These are phyloP conservation scores for Umbellularia californica DNA, from an alignment of 164 flowering plant species.

Conservation along the genomic window DNA sequence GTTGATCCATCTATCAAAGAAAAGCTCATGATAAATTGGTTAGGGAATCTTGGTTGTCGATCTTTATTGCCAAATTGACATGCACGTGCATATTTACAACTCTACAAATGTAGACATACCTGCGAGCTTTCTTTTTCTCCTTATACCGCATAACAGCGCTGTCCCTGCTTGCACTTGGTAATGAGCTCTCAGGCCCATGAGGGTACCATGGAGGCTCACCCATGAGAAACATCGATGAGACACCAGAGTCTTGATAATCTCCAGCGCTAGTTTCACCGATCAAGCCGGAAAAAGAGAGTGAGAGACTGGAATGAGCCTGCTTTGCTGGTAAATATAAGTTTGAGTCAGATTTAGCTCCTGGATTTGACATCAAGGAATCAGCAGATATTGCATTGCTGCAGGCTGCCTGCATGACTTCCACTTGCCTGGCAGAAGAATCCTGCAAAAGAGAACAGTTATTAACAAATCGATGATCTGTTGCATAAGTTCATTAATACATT, in stretches of 20 bases:
- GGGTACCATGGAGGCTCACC: constrained; percentile 81
- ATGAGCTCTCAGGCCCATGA: constrained; percentile 40
- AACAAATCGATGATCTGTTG: not conserved
- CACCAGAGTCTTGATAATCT: constrained; percentile 79
- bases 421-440: constrained; percentile 48
- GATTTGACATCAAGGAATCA: constrained; percentile 51
- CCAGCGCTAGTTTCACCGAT: constrained; percentile 58
- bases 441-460: constrained; percentile 15
- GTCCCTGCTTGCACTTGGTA: constrained; percentile 45
- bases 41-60: too few relatives aligned
- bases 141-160: constrained; percentile 79
- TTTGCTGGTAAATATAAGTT: constrained; percentile 37
- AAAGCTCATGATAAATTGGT: too few relatives aligned
- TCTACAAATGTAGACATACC: constrained; percentile 35
- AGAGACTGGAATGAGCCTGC: constrained; percentile 51
- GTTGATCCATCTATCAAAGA: too few relatives aligned
- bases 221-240: constrained; percentile 52
- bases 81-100: not conserved
- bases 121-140: constrained; percentile 81
- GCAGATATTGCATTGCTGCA: constrained; percentile 82
- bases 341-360: constrained; percentile 69
- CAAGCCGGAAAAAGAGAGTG: constrained; percentile 55
- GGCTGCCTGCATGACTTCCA: constrained; percentile 53
- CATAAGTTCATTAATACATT: not conserved
- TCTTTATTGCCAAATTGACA: not conserved